Conservation (phyloP, 148 eudicot genomes). For the Camellia sinensis region DNA sequence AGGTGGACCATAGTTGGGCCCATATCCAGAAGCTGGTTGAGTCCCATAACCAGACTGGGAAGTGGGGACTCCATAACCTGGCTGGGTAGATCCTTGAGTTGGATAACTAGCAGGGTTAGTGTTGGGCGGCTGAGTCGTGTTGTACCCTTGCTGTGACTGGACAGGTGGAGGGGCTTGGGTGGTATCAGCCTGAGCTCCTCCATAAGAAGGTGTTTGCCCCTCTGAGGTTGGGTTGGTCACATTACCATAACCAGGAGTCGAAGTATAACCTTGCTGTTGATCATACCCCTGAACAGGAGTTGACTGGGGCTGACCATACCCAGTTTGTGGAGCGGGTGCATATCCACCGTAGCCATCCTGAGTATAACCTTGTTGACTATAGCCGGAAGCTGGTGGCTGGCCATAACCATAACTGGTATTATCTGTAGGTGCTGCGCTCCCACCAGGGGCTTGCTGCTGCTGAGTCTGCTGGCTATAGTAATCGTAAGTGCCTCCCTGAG, state of each 20-base stretch:
- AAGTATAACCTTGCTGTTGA: conserved; percentile 55
- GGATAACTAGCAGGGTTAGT: conserved; percentile 43
- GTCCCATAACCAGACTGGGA: conserved; percentile 68
- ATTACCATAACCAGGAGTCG: conserved; percentile 50
- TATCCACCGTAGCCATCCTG: conserved; percentile 81
- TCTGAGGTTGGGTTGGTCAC: conserved; percentile 50
- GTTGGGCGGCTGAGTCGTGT: neutral
- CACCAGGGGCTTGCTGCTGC: conserved; percentile 45
- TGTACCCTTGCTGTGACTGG: conserved; percentile 6
- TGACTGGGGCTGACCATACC: conserved; percentile 52
- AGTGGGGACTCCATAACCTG: conserved; percentile 63
- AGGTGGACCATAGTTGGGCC: conserved; percentile 57
- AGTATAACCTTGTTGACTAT: conserved; percentile 58
- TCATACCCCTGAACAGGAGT: conserved; percentile 52
- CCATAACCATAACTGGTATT: conserved; percentile 43
- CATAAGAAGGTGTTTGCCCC: conserved; percentile 56
- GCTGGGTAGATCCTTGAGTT: conserved; percentile 47
- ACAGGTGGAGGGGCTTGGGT: neutral
- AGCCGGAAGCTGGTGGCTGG: conserved; percentile 40
- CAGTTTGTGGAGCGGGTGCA: conserved; percentile 50
- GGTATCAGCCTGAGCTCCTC: conserved; percentile 60
- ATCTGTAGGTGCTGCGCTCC: conserved; percentile 30
- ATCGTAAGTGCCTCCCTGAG: conserved; percentile 68
- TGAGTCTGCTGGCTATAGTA: conserved; percentile 55
- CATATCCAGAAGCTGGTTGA: conserved; percentile 59